Percentiles rank a stretch among this genome's conserved stretches.
Evolutionary conservation across 1,139 yeast genomes (phyloP).

Genomic region (Yamadazyma dushanensis): DNA sequence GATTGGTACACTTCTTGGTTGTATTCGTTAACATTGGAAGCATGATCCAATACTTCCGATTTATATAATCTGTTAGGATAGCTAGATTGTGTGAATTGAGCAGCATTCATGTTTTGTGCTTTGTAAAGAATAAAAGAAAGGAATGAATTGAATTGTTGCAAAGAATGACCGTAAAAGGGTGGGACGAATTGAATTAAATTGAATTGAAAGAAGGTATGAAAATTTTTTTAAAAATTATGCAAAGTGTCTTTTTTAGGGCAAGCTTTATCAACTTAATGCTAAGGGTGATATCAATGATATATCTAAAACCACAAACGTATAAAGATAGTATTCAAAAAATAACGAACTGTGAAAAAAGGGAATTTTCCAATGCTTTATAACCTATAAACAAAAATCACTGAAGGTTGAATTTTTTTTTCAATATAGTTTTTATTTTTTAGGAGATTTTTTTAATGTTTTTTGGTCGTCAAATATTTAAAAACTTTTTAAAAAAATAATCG

Average conservation of each 20-base stretch:
- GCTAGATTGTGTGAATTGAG: conserved; percentile 25
- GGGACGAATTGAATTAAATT: conserved; percentile 5
- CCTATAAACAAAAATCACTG: conserved; percentile 11
- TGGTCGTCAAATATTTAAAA: conserved; percentile 5
- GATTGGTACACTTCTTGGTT: conserved; percentile 49
- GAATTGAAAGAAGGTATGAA: conserved; percentile 3
- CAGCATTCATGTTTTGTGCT: conserved; percentile 6
- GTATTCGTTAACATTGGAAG: conserved; percentile 50
- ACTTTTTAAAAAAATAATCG: neutral
- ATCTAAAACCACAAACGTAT: neutral
- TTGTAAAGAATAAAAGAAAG: conserved; percentile 2
- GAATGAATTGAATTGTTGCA: conserved; percentile 6
- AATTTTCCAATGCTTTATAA: conserved; percentile 14
- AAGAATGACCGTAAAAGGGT: conserved; percentile 4
- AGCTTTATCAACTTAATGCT: no score
- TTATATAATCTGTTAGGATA: conserved; percentile 54
- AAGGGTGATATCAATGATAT: conserved; percentile 4
- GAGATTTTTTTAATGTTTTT: neutral
- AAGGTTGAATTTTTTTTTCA: conserved; percentile 1
- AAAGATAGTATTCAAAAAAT: neutral
- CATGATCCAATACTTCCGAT: conserved; percentile 50
- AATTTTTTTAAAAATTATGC: no score
- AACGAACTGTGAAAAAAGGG: conserved; percentile 5
- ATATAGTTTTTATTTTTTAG: conserved; percentile 1
- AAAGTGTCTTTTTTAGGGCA: no score